Conservation (phyloP, 768 basidiomycete species). For the Xerocomellus intermedius region DNA sequence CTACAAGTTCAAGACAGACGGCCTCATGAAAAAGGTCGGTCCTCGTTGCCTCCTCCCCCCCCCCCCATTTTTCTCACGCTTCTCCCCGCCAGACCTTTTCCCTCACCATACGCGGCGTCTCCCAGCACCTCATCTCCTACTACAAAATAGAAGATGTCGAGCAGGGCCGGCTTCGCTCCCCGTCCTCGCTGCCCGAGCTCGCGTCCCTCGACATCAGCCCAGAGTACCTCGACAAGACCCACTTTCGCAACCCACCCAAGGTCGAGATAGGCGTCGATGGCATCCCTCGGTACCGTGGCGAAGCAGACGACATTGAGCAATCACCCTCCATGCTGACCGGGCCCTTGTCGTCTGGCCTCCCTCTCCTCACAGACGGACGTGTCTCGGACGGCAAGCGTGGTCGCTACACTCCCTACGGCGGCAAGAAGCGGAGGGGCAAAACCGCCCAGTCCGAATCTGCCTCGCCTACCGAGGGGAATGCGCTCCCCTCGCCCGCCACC, state of each 20-base stretch:
- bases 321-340: conserved; percentile 41
- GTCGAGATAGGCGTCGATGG: conserved; percentile 87
- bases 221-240: conserved; percentile 85
- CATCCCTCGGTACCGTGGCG: conserved; percentile 75
- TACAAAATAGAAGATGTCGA: conserved; percentile 92
- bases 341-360: conserved; percentile 45
- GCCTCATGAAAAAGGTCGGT: conserved; percentile 95
- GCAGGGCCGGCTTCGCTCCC: conserved; percentile 81
- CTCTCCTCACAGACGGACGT: conserved; percentile 49
- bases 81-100: conserved; percentile 73
- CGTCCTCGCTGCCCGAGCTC: conserved; percentile 86
- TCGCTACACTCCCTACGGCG: conserved; percentile 44
- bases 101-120: conserved; percentile 75
- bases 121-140: conserved; percentile 93
- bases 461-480: conserved; percentile 29
- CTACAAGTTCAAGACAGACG: conserved; percentile 89
- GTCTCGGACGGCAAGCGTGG: conserved; percentile 44
- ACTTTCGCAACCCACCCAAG: conserved; percentile 88
- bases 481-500: conserved; percentile 30
- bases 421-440: conserved; percentile 43
- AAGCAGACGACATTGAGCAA: conserved; percentile 68
- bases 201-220: conserved; percentile 82
- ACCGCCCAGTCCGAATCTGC: conserved; percentile 24
- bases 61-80: conserved; percentile 31
- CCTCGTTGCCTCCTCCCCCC: conserved; percentile 9